Conservation (phyloP, 2,329 filamentous ascomycete genomes). For the Ceratocystis lukuohia region DNA sequence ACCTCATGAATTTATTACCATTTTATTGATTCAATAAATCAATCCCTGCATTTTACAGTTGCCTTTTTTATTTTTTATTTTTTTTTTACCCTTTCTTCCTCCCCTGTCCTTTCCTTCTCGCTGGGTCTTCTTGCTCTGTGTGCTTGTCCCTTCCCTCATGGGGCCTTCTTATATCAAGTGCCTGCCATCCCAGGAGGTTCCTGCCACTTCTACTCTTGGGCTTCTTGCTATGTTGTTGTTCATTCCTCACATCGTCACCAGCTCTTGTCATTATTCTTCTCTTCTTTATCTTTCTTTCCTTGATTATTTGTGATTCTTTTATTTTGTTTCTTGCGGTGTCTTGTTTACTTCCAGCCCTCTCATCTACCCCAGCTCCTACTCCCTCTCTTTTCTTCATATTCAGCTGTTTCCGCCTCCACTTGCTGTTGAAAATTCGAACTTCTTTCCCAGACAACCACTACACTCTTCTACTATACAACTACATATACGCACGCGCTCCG, state of each 20-base stretch:
- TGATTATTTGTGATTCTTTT: neutral
- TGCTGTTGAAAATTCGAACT: neutral
- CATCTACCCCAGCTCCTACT: neutral
- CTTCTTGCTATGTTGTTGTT: neutral
- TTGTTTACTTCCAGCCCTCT: neutral
- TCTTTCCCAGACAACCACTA: neutral
- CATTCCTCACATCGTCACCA: neutral
- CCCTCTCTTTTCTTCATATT: constrained; percentile 5
- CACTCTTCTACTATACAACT: neutral
- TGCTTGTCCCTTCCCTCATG: neutral
- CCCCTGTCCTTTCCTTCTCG: neutral
- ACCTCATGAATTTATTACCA: neutral
- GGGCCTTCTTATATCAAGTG: constrained; percentile 10
- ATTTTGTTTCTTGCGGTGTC: neutral
- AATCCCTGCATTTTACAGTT: neutral
- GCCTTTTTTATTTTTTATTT: neutral
- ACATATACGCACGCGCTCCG: neutral
- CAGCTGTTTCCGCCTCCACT: neutral
- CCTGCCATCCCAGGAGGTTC: constrained; percentile 5
- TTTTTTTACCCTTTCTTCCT: neutral
- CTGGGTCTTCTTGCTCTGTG: constrained; percentile 1
- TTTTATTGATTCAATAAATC: neutral
- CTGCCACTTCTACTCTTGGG: neutral
- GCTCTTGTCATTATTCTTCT: neutral
- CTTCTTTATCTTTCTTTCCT: neutral